Conservation (phyloP, 2,329 filamentous ascomycete species). For the Pyrenochaeta sp. region DNA sequence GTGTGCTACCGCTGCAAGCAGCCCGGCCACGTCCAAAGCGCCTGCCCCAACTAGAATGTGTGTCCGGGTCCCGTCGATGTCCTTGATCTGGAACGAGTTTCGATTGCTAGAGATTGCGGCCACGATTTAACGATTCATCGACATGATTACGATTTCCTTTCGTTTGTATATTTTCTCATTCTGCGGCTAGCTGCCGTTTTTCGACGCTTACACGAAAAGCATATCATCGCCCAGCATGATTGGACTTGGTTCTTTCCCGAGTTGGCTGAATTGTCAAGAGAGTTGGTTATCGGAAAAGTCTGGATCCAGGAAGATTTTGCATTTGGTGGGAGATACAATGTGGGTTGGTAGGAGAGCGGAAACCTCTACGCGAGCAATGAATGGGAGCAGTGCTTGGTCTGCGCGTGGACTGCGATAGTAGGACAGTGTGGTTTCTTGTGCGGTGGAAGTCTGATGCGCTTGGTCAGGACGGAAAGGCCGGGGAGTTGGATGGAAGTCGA, state of each 20-base stretch:
- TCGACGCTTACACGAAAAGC: constrained; percentile 49
- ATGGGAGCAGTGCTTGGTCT: constrained; percentile 41
- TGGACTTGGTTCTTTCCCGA: constrained; percentile 46
- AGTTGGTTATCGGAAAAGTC: constrained; percentile 47
- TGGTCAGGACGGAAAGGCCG: constrained; percentile 8
- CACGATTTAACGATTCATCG: constrained; percentile 42
- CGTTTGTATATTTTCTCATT: constrained; percentile 51
- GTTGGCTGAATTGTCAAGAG: constrained; percentile 44
- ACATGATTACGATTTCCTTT: constrained; percentile 49
- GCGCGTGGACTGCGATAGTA: constrained; percentile 32
- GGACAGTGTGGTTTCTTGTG: constrained; percentile 31
- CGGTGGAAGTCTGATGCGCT: constrained; percentile 19
- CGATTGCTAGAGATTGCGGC: constrained; percentile 37
- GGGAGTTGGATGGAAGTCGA: constrained; percentile 18
- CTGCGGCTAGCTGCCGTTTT: constrained; percentile 50
- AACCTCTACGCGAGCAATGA: constrained; percentile 43
- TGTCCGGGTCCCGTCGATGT: constrained; percentile 36
- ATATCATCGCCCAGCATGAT: constrained; percentile 49
- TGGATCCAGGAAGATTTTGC: constrained; percentile 46
- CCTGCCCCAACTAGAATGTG: constrained; percentile 80
- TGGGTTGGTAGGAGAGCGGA: constrained; percentile 44
- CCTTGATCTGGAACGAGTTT: constrained; percentile 40
- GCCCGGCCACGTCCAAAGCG: constrained; percentile 89
- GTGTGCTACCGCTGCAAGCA: constrained; percentile 98
- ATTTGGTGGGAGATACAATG: constrained; percentile 42